phyloP scores from a whole-genome alignment of 495 filamentous ascomycete species.

The Achaetomiella virescens region DNA sequence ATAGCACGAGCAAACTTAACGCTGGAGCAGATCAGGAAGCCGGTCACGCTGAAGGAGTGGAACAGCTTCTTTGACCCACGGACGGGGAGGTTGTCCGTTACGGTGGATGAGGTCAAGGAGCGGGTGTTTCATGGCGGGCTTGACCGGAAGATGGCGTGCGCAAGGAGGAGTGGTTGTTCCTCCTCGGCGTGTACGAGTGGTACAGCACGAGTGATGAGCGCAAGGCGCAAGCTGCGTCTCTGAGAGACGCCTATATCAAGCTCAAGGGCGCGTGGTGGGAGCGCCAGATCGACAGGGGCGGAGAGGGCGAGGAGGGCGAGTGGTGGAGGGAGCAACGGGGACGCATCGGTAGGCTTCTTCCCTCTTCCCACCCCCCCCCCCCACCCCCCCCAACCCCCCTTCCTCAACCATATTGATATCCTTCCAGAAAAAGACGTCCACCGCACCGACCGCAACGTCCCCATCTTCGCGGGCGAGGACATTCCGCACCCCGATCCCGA shows the following conservation, averaged over 20 bases:
- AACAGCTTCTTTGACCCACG: conserved; percentile 69
- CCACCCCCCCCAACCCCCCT: neutral
- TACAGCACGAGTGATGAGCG: conserved; percentile 76
- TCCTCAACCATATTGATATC: conserved; percentile 26
- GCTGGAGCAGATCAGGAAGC: conserved; percentile 66
- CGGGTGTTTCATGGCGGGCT: conserved; percentile 92
- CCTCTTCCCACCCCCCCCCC: neutral
- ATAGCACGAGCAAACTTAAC: conserved; percentile 68
- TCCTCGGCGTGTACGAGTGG: conserved; percentile 89
- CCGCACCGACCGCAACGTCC: conserved; percentile 86
- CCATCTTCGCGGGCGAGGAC: conserved; percentile 92
- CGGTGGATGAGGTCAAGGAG: conserved; percentile 89
- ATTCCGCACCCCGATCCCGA: conserved; percentile 97
- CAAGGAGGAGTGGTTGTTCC: conserved; percentile 94
- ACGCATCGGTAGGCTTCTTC: conserved; percentile 67
- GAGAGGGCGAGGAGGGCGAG: conserved; percentile 70
- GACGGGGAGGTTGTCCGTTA: conserved; percentile 68
- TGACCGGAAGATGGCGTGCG: conserved; percentile 79
- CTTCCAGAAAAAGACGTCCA: conserved; percentile 93
- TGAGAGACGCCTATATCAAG: conserved; percentile 88
- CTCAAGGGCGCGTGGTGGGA: conserved; percentile 97
- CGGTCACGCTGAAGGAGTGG: conserved; percentile 81
- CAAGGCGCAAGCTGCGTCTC: conserved; percentile 70
- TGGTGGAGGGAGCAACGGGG: conserved; percentile 95
- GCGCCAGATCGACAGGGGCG: conserved; percentile 72